phyloP scores from a whole-genome alignment of 352 stramenopile genomes.

The Phytopythium oedochilum region DNA sequence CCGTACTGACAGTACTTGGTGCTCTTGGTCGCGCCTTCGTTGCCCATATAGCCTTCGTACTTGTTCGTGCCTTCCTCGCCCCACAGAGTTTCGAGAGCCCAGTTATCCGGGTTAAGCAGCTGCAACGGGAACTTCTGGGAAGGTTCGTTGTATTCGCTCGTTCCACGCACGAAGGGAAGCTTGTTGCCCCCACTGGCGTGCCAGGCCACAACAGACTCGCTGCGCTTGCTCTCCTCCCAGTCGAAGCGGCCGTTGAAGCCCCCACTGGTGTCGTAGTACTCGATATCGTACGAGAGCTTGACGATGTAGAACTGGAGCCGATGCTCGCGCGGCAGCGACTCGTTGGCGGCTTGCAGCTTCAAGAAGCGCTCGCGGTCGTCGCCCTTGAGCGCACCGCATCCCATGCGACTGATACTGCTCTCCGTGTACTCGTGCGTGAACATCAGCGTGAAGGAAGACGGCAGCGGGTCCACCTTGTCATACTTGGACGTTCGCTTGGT shows the following conservation, averaged over 20 bases:
- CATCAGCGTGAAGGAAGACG: conserved; percentile 8
- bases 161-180: not conserved
- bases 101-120: conserved; percentile 17
- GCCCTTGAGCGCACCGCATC: conserved; percentile 10
- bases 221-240: conserved; percentile 9
- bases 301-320: conserved; percentile 11
- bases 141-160: not conserved
- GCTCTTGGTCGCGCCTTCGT: conserved; percentile 13
- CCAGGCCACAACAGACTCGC: conserved; percentile 8
- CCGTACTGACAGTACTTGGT: conserved; percentile 14
- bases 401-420: conserved; percentile 8
- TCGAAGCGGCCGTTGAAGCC: not conserved
- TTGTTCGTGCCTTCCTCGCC: conserved; percentile 7
- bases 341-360: conserved; percentile 7
- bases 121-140: conserved; percentile 4
- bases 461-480: not conserved
- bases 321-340: not conserved
- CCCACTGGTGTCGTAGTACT: conserved; percentile 10
- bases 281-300: conserved; percentile 6
- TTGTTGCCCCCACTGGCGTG: conserved; percentile 5
- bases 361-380: conserved; percentile 11
- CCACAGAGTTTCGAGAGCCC: conserved; percentile 12
- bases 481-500: not conserved
- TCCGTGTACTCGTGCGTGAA: conserved; percentile 16
- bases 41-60: conserved; percentile 12